Conservation (phyloP, 2,329 filamentous ascomycete genomes). For the Fusarium ramigenum region DNA sequence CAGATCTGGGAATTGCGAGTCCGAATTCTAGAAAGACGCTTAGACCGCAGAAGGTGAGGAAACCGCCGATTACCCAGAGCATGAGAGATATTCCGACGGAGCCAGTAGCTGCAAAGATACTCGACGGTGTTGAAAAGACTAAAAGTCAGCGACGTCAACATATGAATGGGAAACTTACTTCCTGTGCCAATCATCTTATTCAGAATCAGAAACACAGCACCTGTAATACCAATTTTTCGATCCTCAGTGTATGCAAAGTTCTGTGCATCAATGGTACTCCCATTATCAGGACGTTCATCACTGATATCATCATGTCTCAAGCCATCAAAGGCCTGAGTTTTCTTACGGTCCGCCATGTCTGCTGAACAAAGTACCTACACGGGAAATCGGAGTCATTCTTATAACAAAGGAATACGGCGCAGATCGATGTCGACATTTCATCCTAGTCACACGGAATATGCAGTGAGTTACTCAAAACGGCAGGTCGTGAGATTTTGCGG, state of each 20-base stretch:
- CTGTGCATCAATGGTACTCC: slow-evolving; percentile 52
- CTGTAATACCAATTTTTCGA: slow-evolving; percentile 61
- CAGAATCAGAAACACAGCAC: slow-evolving; percentile 63
- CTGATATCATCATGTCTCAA: slow-evolving; percentile 17
- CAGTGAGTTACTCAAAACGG: slow-evolving; percentile 18
- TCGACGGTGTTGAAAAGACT: slow-evolving; percentile 65
- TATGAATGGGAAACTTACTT: too few relatives aligned
- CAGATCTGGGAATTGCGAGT: slow-evolving; percentile 67
- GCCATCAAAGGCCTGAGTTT: slow-evolving; percentile 13
- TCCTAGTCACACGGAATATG: slow-evolving; percentile 3
- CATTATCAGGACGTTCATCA: slow-evolving; percentile 36
- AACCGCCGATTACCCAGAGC: slow-evolving; percentile 51
- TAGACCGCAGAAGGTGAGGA: slow-evolving; percentile 67
- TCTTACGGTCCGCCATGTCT: slow-evolving; percentile 28
- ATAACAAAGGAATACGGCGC: not conserved
- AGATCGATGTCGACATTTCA: slow-evolving; percentile 29
- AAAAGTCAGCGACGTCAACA: slow-evolving; percentile 7
- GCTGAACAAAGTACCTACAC: not conserved
- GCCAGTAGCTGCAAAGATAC: slow-evolving; percentile 61
- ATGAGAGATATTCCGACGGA: slow-evolving; percentile 55
- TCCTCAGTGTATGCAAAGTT: slow-evolving; percentile 52
- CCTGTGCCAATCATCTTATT: slow-evolving; percentile 70
- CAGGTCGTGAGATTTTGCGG: slow-evolving; percentile 18
- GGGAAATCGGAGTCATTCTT: not conserved
- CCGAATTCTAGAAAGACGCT: slow-evolving; percentile 72